Evolutionary conservation across 1,284 basidiomycete genomes (phyloP), one percentile per base, ranked within the genome.

Genomic region (Takashimella tepidaria): DNA sequence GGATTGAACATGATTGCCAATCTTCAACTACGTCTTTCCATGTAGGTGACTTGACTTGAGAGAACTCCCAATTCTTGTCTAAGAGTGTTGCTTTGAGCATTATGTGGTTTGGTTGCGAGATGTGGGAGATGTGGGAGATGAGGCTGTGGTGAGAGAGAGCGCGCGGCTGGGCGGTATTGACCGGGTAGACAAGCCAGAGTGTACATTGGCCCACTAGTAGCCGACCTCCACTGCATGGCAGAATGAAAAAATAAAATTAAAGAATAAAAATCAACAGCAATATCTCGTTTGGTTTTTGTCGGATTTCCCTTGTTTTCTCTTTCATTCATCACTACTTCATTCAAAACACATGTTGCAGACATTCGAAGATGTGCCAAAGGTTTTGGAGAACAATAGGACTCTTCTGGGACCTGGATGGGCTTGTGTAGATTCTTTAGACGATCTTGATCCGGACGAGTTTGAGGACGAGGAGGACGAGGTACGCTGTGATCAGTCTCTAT

Each of bases 1-100:
- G 89, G 61, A 92, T 23, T 4, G 44, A 22, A 54, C 67, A 70
- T 6, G 43, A 12, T 3, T 41, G 21, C 67, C 67, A 70, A 22
- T 62, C 52, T 47, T 61, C 60, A 23, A 59, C 42, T 19, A 66
- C 58, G 26, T 63, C 51, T 2, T 52, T 50, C 13, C 41, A 55
- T 10, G 51, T 43, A 27, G 55, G 21, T 11, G 61, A 61, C 1
- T 59, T 12, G 21, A 59, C 53, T 43, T 66, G 64, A 21, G 62
- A 63, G 59, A 66, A 68, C 8, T 27, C 5, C 65, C 65, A 67
- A 26, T 42, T 53, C 10, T 49, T n/a, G 31, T 23, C 20, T 31
- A 50, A 48, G 41, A 19, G 2, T n/a, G 13, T 45, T 13, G 12
- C 5, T 16, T 45, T 27, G 21, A 22, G 13, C 45, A 23, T 46